Conservation (phyloP, 139 green algal species). For the Micractinium sp. region DNA sequence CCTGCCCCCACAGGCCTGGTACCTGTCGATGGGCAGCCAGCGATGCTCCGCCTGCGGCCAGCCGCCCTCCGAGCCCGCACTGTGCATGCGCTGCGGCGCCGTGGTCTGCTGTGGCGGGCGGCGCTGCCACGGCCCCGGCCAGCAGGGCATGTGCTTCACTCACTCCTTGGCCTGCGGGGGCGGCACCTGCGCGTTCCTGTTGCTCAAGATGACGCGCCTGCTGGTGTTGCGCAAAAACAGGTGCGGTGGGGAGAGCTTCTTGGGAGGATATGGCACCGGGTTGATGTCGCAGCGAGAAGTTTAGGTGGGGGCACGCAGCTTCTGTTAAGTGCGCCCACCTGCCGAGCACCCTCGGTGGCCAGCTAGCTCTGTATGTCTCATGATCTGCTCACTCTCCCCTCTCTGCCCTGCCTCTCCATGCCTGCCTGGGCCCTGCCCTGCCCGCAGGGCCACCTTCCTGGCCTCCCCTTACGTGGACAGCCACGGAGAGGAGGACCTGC, state of each 20-base stretch:
- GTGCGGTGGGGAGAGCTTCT: neutral
- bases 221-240: slow-evolving; percentile 37
- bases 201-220: slow-evolving; percentile 41
- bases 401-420: neutral
- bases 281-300: neutral
- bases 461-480: slow-evolving; percentile 39
- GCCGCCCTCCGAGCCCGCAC: slow-evolving; percentile 4
- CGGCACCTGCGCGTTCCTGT: slow-evolving; percentile 27
- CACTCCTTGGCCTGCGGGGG: slow-evolving; percentile 25
- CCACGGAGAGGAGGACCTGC: slow-evolving; percentile 40
- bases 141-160: slow-evolving; percentile 35
- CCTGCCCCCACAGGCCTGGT: slow-evolving; percentile 25
- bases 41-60: slow-evolving; percentile 1
- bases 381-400: neutral
- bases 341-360: neutral
- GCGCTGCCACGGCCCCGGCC: slow-evolving; percentile 5
- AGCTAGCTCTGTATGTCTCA: neutral
- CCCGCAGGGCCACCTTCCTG: slow-evolving; percentile 30
- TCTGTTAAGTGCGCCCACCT: neutral
- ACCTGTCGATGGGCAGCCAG: slow-evolving; percentile 20
- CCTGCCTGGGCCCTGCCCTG: too few species aligned
- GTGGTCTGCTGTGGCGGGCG: slow-evolving; percentile 28
- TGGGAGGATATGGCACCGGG: neutral
- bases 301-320: neutral
- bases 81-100: slow-evolving; percentile 39